Evolutionary conservation across 345 rosid species (phyloP).

Genomic region (Crucihimalaya himalaica): DNA sequence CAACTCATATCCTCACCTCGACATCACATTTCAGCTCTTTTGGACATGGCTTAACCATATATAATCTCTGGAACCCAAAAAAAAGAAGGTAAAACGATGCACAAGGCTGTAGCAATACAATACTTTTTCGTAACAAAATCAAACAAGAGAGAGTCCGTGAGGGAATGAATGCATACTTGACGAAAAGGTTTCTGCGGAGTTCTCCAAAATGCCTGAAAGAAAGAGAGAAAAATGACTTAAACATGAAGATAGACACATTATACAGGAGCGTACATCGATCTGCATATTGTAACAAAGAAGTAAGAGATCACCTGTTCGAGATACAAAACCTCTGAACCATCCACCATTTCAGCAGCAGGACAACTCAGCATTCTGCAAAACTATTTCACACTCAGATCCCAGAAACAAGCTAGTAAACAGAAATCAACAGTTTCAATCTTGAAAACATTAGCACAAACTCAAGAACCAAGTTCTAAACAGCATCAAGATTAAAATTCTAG

Average conservation of each 20-base stretch:
- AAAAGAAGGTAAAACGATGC: background rate
- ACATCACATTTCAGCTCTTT: constrained; percentile 92
- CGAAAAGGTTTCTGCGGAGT: constrained; percentile 93
- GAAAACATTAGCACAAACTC: background rate
- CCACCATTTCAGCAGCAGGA: constrained; percentile 92
- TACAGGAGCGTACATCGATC: background rate
- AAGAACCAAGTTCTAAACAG: background rate
- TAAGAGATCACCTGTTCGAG: constrained; percentile 59
- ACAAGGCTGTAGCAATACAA: background rate
- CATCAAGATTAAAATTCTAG: background rate
- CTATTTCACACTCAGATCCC: constrained; percentile 17
- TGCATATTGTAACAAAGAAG: constrained; percentile 1
- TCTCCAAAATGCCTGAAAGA: constrained; percentile 77
- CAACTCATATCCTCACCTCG: constrained; percentile 63
- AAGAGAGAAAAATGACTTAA: background rate
- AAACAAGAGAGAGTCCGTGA: background rate
- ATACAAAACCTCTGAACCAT: constrained; percentile 79
- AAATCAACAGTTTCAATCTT: background rate
- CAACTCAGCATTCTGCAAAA: constrained; percentile 67
- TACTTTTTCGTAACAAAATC: background rate
- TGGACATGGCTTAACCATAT: constrained; percentile 90
- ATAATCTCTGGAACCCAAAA: constrained; percentile 61
- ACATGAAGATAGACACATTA: background rate
- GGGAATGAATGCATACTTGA: constrained; percentile 49
- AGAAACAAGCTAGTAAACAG: background rate